phyloP scores from a whole-genome alignment of 805 yeast species.

The Spencermartinsiella europaea region DNA sequence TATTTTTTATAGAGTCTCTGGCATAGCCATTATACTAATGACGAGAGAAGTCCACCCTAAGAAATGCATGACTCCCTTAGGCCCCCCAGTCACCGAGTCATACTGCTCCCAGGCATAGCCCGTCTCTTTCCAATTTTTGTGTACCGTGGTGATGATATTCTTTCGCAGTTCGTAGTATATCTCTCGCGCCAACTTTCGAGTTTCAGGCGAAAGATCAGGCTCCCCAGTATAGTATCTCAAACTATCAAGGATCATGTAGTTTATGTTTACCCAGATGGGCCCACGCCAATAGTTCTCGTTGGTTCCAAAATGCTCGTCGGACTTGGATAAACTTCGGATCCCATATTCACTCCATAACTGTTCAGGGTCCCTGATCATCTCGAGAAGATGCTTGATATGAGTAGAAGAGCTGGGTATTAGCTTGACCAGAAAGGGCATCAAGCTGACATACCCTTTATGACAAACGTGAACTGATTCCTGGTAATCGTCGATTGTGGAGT shows the following conservation, averaged over 20 bases:
- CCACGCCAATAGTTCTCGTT: slow-evolving; percentile 97
- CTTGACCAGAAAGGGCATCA: slow-evolving; percentile 78
- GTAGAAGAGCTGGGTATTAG: slow-evolving; percentile 48
- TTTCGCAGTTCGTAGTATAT: slow-evolving; percentile 56
- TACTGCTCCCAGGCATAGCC: slow-evolving; percentile 93
- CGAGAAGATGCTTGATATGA: slow-evolving; percentile 48
- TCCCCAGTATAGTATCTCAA: slow-evolving; percentile 48
- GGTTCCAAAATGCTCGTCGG: slow-evolving; percentile 59
- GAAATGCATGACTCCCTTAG: slow-evolving; percentile 82
- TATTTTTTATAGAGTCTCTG: slow-evolving; percentile 36
- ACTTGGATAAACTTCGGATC: slow-evolving; percentile 69
- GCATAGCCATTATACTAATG: slow-evolving; percentile 78
- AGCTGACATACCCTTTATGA: slow-evolving; percentile 80
- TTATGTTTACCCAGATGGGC: slow-evolving; percentile 88
- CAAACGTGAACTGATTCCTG: slow-evolving; percentile 69
- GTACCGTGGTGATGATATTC: slow-evolving; percentile 65
- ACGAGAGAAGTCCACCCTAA: slow-evolving; percentile 92
- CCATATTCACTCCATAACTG: slow-evolving; percentile 78
- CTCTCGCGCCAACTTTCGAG: slow-evolving; percentile 38
- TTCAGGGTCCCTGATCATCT: slow-evolving; percentile 59
- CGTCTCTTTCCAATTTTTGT: slow-evolving; percentile 61
- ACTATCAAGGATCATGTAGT: slow-evolving; percentile 73
- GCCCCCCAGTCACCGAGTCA: slow-evolving; percentile 66
- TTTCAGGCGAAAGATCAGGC: slow-evolving; percentile 31
- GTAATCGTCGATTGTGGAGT: slow-evolving; percentile 66